Evolutionary conservation across 2,329 filamentous ascomycete species (phyloP).

Genomic region (Pyricularia pennisetigena): DNA sequence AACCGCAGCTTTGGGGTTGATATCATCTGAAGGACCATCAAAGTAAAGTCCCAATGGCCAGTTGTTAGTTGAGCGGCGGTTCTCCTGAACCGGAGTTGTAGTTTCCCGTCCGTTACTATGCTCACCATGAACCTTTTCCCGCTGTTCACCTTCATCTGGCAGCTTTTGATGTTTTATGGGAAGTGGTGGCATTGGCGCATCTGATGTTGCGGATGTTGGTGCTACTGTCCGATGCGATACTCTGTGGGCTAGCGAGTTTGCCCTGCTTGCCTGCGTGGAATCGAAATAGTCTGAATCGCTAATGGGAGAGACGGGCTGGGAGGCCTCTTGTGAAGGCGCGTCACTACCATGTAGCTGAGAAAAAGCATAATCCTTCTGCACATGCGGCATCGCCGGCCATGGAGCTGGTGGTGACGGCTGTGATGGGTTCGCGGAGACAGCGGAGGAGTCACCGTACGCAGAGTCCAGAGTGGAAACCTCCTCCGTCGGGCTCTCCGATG

Average conservation of each 20-base stretch:
- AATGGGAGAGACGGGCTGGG: conserved; percentile 2
- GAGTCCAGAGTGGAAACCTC: conserved; percentile 3
- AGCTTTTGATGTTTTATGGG: not conserved
- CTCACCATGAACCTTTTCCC: not conserved
- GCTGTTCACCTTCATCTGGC: not conserved
- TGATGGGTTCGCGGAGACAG: not conserved
- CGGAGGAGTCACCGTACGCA: not conserved
- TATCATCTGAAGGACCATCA: not conserved
- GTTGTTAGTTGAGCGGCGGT: not conserved
- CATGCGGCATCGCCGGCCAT: conserved; percentile 1
- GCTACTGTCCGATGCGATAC: not conserved
- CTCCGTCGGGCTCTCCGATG: not conserved
- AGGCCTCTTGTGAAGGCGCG: not conserved
- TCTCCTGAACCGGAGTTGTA: not conserved
- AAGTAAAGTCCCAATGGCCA: not conserved
- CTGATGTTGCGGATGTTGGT: not conserved
- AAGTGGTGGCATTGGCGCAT: conserved; percentile 4
- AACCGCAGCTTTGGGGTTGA: not conserved
- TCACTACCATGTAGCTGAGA: conserved; percentile 2
- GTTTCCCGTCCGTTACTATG: not conserved
- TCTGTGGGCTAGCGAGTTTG: conserved; percentile 3
- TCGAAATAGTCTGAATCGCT: not conserved
- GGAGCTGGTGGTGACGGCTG: conserved; percentile 2
- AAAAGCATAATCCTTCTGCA: conserved; percentile 2
- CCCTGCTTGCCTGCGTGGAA: not conserved